phyloP scores from a whole-genome alignment of 148 eudicot species.

The Silene uniflora region DNA sequence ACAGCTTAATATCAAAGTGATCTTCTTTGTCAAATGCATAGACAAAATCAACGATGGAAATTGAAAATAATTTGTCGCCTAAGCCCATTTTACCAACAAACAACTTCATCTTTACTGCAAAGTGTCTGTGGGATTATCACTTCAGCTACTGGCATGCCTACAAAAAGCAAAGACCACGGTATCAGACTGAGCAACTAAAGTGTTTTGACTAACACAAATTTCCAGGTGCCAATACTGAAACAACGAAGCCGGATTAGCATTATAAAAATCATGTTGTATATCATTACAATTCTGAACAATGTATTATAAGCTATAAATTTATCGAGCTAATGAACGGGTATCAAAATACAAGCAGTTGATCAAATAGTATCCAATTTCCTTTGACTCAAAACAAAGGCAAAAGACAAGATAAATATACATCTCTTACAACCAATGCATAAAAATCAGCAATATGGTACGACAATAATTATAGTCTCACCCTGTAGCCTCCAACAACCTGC shows the following conservation, averaged over 20 bases:
- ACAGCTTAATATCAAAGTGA: background rate
- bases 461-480: background rate
- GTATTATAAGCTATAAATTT: background rate
- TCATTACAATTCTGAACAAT: background rate
- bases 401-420: too few species aligned
- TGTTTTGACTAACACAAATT: background rate
- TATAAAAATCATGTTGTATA: background rate
- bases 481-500: background rate
- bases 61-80: slow-evolving; percentile 1
- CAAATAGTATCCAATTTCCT: background rate
- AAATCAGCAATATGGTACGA: background rate
- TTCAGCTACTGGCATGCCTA: slow-evolving; percentile 16
- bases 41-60: slow-evolving; percentile 1
- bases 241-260: background rate
- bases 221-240: background rate
- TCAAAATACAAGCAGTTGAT: background rate
- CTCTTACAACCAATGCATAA: background rate
- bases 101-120: slow-evolving; percentile 2
- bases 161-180: background rate
- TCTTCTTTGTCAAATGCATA: background rate
- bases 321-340: background rate
- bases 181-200: background rate
- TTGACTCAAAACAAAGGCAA: too few species aligned
- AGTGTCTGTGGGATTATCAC: background rate
- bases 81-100: slow-evolving; percentile 17